Evolutionary conservation across 108 stramenopile genomes (phyloP).

Genomic region (Fragilaria radians): DNA sequence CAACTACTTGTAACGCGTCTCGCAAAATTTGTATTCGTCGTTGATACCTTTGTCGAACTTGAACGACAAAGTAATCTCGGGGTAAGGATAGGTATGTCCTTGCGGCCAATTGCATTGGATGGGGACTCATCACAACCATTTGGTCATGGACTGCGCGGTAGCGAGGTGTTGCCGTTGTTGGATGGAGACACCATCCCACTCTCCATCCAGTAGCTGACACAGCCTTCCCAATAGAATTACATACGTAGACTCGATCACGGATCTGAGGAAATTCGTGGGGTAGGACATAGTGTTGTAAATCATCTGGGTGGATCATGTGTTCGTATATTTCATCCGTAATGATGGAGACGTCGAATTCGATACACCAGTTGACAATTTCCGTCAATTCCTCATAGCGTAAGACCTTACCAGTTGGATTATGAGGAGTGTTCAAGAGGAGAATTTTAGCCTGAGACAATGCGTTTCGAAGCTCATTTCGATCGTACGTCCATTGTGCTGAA

Average conservation of each 20-base stretch:
- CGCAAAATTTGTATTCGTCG: slow-evolving; percentile 28
- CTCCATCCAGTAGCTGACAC: slow-evolving; percentile 67
- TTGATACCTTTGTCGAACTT: slow-evolving; percentile 28
- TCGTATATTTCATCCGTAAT: slow-evolving; percentile 79
- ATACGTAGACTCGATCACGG: slow-evolving; percentile 34
- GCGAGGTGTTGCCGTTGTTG: slow-evolving; percentile 26
- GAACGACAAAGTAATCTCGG: slow-evolving; percentile 32
- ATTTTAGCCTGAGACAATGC: slow-evolving; percentile 47
- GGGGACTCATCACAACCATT: slow-evolving; percentile 57
- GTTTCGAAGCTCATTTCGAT: slow-evolving; percentile 38
- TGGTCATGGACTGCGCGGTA: slow-evolving; percentile 74
- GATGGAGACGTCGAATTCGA: slow-evolving; percentile 50
- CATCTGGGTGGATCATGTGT: slow-evolving; percentile 42
- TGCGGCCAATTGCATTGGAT: slow-evolving; percentile 60
- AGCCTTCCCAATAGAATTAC: slow-evolving; percentile 58
- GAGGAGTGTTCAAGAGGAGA: slow-evolving; percentile 87
- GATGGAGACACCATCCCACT: slow-evolving; percentile 69
- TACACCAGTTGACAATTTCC: slow-evolving; percentile 47
- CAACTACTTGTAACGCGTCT: slow-evolving; percentile 21
- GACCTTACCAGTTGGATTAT: slow-evolving; percentile 95
- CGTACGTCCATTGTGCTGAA: slow-evolving; percentile 33
- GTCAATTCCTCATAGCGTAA: slow-evolving; percentile 67
- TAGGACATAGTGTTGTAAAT: slow-evolving; percentile 11
- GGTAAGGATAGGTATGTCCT: slow-evolving; percentile 53
- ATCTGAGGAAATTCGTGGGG: slow-evolving; percentile 47